Conservation (phyloP, 371 early-diverging fungal species). For the Mortierella sp. region DNA sequence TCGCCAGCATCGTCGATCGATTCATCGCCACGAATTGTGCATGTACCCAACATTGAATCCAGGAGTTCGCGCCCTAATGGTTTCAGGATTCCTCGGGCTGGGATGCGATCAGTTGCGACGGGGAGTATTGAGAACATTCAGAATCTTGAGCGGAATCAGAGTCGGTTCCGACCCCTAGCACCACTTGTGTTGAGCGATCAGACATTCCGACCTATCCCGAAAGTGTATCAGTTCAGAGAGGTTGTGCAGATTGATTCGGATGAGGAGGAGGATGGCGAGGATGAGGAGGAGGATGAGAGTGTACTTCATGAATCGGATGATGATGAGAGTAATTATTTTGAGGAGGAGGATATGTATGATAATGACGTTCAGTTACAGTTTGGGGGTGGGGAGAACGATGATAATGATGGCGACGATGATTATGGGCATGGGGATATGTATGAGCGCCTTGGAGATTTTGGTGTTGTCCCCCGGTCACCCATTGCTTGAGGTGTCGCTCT, state of each 20-base stretch:
- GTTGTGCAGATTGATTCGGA: neutral
- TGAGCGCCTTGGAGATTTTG: neutral
- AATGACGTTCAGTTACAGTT: neutral
- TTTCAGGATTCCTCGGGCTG: neutral
- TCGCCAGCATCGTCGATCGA: neutral
- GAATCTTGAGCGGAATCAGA: slow-evolving; percentile 12
- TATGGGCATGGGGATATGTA: neutral
- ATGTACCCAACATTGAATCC: neutral
- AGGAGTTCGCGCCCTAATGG: neutral
- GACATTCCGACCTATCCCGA: neutral
- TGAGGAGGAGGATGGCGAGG: slow-evolving; percentile 1
- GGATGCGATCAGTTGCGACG: neutral
- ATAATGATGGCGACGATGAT: neutral
- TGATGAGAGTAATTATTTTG: neutral
- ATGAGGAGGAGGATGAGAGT: neutral
- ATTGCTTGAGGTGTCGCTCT: neutral
- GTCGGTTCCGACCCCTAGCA: slow-evolving; percentile 13
- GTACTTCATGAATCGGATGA: neutral
- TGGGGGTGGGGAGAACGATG: neutral
- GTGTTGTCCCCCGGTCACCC: neutral
- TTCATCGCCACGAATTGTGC: neutral
- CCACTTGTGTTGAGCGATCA: neutral
- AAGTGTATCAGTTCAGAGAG: neutral
- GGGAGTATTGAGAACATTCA: slow-evolving; percentile 11
- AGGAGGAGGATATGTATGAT: neutral